Conservation (phyloP, 2,329 filamentous ascomycete genomes). For the Byssoonygena ceratinophila region DNA sequence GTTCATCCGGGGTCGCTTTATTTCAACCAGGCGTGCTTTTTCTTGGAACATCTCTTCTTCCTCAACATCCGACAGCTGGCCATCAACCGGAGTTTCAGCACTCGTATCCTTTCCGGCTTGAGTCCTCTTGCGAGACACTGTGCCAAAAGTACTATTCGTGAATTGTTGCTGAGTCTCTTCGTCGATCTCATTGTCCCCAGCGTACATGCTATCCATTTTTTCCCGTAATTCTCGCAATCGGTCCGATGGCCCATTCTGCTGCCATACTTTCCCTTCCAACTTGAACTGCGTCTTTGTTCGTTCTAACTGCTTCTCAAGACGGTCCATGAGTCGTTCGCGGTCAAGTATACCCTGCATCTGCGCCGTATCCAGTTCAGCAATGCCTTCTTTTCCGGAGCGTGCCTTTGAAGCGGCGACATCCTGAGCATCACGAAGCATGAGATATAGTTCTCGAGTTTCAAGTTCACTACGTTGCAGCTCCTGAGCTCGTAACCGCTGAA, state of each 20-base stretch:
- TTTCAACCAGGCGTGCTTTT: constrained; percentile 67
- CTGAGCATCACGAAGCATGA: constrained; percentile 96
- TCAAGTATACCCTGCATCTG: constrained; percentile 89
- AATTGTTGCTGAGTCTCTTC: constrained; percentile 52
- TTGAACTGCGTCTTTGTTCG: constrained; percentile 96
- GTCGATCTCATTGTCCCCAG: constrained; percentile 39
- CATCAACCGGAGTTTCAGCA: constrained; percentile 29
- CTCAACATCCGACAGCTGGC: constrained; percentile 41
- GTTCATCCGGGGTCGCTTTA: constrained; percentile 56
- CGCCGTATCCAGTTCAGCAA: constrained; percentile 55
- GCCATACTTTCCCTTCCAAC: constrained; percentile 85
- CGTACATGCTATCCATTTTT: constrained; percentile 70
- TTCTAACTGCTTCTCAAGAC: constrained; percentile 89
- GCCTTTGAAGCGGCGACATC: constrained; percentile 83
- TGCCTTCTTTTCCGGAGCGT: constrained; percentile 41
- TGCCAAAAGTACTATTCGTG: constrained; percentile 62
- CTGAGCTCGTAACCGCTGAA: constrained; percentile 75
- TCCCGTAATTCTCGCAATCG: constrained; percentile 82
- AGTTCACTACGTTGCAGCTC: constrained; percentile 91
- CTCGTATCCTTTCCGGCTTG: constrained; percentile 32
- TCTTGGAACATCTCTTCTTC: constrained; percentile 57
- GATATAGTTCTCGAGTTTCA: constrained; percentile 89
- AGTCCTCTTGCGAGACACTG: constrained; percentile 50
- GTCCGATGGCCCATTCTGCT: constrained; percentile 79
- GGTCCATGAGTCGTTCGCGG: constrained; percentile 81